Evolutionary conservation across 2,329 filamentous ascomycete species (phyloP).

Genomic region (Aspergillus candidus): DNA sequence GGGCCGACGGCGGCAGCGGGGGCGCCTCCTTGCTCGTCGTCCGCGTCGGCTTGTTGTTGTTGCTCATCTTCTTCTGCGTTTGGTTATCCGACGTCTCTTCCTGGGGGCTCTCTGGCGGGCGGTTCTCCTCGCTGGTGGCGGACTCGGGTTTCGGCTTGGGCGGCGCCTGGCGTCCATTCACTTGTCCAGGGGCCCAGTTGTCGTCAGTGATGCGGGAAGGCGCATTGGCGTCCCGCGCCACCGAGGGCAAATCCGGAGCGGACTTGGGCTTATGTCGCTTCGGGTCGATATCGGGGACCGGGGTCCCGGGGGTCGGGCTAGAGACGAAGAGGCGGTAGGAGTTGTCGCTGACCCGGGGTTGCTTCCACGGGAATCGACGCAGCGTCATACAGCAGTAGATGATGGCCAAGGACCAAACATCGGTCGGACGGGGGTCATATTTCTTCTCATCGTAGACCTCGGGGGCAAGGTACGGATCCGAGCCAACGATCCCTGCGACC

Average conservation of each 20-base stretch:
- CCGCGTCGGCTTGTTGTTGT: conserved; percentile 23
- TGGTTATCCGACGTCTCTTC: conserved; percentile 21
- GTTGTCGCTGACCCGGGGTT: conserved; percentile 84
- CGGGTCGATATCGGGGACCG: conserved; percentile 37
- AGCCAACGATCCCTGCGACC: conserved; percentile 64
- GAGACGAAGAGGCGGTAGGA: conserved; percentile 91
- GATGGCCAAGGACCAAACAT: conserved; percentile 97
- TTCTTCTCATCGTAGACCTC: conserved; percentile 92
- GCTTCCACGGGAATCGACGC: conserved; percentile 93
- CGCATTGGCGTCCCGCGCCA: conserved; percentile 19
- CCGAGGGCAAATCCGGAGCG: conserved; percentile 27
- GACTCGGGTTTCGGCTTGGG: conserved; percentile 17
- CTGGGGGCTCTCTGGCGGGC: conserved; percentile 19
- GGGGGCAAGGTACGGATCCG: conserved; percentile 92
- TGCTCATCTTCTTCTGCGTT: conserved; percentile 10
- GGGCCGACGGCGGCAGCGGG: conserved; percentile 26
- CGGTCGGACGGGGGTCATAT: conserved; percentile 88
- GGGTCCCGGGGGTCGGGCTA: conserved; percentile 66
- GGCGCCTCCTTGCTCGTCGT: conserved; percentile 38
- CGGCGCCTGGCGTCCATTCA: conserved; percentile 12
- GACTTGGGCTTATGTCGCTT: conserved; percentile 33
- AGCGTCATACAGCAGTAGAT: conserved; percentile 99
- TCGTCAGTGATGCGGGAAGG: conserved; percentile 16
- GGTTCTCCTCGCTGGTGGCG: conserved; percentile 21
- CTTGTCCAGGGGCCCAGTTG: conserved; percentile 6